Evolutionary conservation across 1,284 basidiomycete genomes (phyloP).

Genomic region (Cryptococcus maquisensis): DNA sequence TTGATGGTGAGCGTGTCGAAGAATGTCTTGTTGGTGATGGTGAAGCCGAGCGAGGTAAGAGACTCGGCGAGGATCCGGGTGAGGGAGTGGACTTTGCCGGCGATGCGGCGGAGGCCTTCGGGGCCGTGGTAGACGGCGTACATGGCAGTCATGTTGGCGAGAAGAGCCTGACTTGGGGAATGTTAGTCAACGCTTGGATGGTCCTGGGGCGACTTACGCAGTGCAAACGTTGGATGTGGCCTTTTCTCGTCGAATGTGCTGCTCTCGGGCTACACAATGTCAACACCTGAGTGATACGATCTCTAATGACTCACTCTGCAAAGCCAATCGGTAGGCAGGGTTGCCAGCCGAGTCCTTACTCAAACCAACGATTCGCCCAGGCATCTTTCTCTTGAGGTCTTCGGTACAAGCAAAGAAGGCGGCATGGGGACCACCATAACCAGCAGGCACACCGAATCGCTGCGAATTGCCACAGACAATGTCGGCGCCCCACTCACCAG

Average conservation of each 20-base stretch:
- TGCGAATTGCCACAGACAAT: conserved; percentile 93
- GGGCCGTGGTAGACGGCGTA: conserved; percentile 97
- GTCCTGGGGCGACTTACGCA: conserved; percentile 27
- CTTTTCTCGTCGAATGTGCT: conserved; percentile 94
- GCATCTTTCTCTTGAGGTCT: conserved; percentile 93
- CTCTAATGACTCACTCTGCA: conserved; percentile 69
- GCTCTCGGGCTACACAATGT: conserved; percentile 68
- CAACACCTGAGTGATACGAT: not conserved
- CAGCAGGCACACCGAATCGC: conserved; percentile 82
- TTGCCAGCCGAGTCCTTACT: conserved; percentile 80
- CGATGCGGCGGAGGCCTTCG: conserved; percentile 76
- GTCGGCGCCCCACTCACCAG: conserved; percentile 98
- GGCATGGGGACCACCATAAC: conserved; percentile 87
- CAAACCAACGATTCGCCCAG: conserved; percentile 86
- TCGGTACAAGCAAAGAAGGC: conserved; percentile 96
- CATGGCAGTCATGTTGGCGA: conserved; percentile 97
- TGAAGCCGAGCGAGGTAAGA: conserved; percentile 70
- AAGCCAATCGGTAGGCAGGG: conserved; percentile 83
- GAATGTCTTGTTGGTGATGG: conserved; percentile 59
- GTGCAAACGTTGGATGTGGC: conserved; percentile 94
- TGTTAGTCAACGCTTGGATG: not conserved
- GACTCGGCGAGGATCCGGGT: conserved; percentile 71
- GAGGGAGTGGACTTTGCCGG: conserved; percentile 83
- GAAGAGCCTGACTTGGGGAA: conserved; percentile 69
- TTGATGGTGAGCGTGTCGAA: conserved; percentile 95